These are phyloP conservation scores for Cladosporium sp. DNA, from an alignment of 2,329 filamentous ascomycete genomes.

Conservation along the genomic window DNA sequence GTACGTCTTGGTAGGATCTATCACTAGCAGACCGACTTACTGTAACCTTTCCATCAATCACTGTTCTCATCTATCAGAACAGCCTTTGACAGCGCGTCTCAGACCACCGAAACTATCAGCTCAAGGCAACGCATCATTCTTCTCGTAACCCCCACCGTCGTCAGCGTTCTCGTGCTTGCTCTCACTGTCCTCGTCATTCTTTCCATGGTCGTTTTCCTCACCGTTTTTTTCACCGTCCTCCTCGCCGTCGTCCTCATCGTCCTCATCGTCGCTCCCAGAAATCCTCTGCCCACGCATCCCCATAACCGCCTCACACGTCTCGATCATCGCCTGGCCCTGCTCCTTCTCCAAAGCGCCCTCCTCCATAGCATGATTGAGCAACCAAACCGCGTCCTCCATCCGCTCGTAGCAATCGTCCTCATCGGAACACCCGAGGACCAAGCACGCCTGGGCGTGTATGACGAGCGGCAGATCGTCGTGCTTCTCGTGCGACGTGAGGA, in stretches of 20 bases:
- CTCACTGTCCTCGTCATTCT: no score
- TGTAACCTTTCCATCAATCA: not conserved
- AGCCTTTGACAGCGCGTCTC: not conserved
- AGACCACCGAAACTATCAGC: not conserved
- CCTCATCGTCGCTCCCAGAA: not conserved
- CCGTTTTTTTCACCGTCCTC: no score
- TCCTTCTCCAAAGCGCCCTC: not conserved
- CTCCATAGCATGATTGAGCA: not conserved
- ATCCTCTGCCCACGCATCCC: slow-evolving; percentile 13
- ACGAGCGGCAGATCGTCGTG: slow-evolving; percentile 10
- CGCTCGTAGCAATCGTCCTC: slow-evolving; percentile 9
- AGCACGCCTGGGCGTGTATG: slow-evolving; percentile 6
- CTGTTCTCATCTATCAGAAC: not conserved
- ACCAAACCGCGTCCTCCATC: not conserved
- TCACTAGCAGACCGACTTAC: not conserved
- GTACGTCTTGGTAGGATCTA: not conserved
- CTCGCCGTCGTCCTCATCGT: slow-evolving; percentile 20
- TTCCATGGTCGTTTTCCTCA: no score
- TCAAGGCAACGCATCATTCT: slow-evolving; percentile 5
- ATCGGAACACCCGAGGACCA: slow-evolving; percentile 12
- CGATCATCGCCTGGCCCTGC: slow-evolving; percentile 7
- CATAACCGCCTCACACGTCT: slow-evolving; percentile 22
- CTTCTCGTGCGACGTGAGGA: slow-evolving; percentile 1
- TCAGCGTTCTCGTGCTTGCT: no score
- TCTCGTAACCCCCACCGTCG: not conserved